Evolutionary conservation across 371 early-diverging fungal species (phyloP).

Genomic region (Astathelohania contejeani): DNA sequence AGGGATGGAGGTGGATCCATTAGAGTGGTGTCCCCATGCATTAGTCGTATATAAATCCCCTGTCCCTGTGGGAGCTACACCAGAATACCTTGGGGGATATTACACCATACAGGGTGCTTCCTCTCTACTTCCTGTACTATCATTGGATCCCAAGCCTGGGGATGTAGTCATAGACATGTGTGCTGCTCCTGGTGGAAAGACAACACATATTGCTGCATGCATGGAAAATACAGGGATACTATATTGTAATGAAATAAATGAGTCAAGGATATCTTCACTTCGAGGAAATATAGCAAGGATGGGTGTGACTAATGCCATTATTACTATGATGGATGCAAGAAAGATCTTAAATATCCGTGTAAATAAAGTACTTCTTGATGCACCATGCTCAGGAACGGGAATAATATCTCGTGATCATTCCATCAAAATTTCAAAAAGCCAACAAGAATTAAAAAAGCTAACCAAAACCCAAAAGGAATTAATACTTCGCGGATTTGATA

Average conservation of each 20-base stretch:
- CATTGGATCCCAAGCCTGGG: constrained; percentile 60
- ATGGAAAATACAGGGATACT: constrained; percentile 92
- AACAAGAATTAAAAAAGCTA: constrained; percentile 69
- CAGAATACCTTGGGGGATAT: constrained; percentile 97
- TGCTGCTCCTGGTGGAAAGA: constrained; percentile 96
- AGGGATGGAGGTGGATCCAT: constrained; percentile 86
- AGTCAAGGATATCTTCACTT: constrained; percentile 71
- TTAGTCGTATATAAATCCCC: constrained; percentile 47
- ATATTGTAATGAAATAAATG: constrained; percentile 86
- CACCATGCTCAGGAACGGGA: constrained; percentile 96
- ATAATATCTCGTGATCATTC: constrained; percentile 90
- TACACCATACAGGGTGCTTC: constrained; percentile 95
- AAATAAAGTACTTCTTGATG: constrained; percentile 88
- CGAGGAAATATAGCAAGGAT: constrained; percentile 81
- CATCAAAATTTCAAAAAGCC: constrained; percentile 74
- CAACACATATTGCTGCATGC: constrained; percentile 61
- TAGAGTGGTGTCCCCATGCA: constrained; percentile 58
- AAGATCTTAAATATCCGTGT: constrained; percentile 79
- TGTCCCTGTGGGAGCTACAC: constrained; percentile 63
- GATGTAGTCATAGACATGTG: constrained; percentile 94
- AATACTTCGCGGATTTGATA: constrained; percentile 82
- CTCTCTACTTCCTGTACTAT: constrained; percentile 88
- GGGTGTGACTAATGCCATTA: constrained; percentile 75
- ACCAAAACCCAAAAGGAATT: constrained; percentile 82
- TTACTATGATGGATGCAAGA: constrained; percentile 86